These are phyloP conservation scores for Trichophyton schoenleinii DNA, from an alignment of 2,329 filamentous ascomycete genomes.

Conservation along the genomic window DNA sequence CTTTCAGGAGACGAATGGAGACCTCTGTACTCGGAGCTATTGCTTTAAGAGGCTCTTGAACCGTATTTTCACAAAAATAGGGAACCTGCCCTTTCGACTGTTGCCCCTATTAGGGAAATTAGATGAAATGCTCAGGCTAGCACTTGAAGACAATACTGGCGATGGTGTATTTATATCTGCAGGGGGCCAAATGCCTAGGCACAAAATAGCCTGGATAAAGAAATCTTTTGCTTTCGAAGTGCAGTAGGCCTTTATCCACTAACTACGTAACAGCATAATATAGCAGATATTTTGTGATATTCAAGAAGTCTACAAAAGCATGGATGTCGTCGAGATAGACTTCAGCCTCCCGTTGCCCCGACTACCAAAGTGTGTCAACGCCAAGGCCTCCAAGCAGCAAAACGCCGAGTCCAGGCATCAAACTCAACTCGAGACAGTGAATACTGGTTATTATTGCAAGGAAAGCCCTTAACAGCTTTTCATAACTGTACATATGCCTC, in stretches of 20 bases:
- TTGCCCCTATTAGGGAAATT: not conserved
- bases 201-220: no score
- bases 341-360: not conserved
- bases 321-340: not conserved
- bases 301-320: not conserved
- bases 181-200: not conserved
- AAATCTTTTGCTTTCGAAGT: no score
- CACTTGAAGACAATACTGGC: not conserved
- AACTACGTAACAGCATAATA: no score
- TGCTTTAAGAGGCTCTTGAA: slow-evolving; percentile 53
- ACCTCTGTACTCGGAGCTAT: slow-evolving; percentile 61
- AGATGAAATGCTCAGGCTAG: not conserved
- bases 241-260: no score
- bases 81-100: not conserved
- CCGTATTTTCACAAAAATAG: not conserved
- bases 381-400: not conserved
- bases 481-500: not conserved
- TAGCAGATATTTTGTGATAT: no score
- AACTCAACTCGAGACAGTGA: not conserved
- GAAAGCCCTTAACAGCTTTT: not conserved
- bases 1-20: slow-evolving; percentile 45
- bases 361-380: not conserved
- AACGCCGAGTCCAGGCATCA: not conserved
- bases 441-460: not conserved
- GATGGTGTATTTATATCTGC: no score